Conservation (phyloP, 768 basidiomycete species). For the Zangia roseola region DNA sequence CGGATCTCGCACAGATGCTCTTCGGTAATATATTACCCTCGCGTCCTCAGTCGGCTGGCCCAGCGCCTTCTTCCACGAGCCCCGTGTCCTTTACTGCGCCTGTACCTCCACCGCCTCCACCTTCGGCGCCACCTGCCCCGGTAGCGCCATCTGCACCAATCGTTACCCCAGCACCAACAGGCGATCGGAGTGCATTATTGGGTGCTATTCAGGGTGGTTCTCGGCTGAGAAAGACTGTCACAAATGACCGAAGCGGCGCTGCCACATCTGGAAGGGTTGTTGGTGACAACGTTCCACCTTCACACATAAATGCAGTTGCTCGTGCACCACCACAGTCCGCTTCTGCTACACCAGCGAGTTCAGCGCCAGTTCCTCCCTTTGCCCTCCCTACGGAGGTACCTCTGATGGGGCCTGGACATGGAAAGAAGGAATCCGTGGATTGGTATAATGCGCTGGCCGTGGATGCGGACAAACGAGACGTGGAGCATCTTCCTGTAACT, state of each 20-base stretch:
- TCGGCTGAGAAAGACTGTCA: constrained; percentile 70
- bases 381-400: constrained; percentile 17
- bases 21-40: constrained; percentile 71
- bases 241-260: constrained; percentile 79
- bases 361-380: constrained; percentile 19
- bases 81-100: constrained; percentile 34
- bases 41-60: constrained; percentile 55
- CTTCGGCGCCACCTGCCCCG: constrained; percentile 32
- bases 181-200: constrained; percentile 67
- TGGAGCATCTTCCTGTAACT: constrained; percentile 48
- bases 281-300: constrained; percentile 68
- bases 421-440: constrained; percentile 77
- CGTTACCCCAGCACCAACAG: constrained; percentile 40
- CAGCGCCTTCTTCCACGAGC: constrained; percentile 17
- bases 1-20: constrained; percentile 72
- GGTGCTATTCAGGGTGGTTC: constrained; percentile 76
- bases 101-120: constrained; percentile 38
- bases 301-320: constrained; percentile 59
- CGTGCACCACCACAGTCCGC: constrained; percentile 33
- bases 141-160: constrained; percentile 24
- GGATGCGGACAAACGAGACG: constrained; percentile 46
- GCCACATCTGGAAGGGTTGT: constrained; percentile 73
- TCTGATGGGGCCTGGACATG: constrained; percentile 29
- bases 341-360: neutral
- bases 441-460: constrained; percentile 91